These are phyloP conservation scores for Williopsis jadinii DNA, from an alignment of 1,139 yeast genomes.

Conservation along the genomic window DNA sequence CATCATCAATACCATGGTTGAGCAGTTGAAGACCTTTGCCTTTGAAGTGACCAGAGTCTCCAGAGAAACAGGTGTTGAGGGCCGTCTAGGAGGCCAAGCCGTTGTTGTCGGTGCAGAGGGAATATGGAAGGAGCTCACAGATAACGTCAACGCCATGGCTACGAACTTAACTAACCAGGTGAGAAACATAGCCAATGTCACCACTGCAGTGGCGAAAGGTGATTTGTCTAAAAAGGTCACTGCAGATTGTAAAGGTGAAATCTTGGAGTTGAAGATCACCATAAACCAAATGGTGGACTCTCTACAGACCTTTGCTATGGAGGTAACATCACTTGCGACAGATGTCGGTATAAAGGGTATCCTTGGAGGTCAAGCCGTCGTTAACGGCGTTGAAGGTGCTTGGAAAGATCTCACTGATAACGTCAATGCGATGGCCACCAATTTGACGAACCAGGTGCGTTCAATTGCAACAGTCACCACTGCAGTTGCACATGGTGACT, in stretches of 20 bases:
- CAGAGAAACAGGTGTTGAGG: conserved; percentile 87
- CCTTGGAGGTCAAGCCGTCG: conserved; percentile 87
- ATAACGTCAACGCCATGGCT: conserved; percentile 90
- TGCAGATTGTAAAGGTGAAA: conserved; percentile 87
- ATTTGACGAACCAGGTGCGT: conserved; percentile 82
- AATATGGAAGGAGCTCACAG: conserved; percentile 84
- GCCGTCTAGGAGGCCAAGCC: conserved; percentile 86
- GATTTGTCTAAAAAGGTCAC: conserved; percentile 85
- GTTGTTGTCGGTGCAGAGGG: conserved; percentile 89
- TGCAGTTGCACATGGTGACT: conserved; percentile 88
- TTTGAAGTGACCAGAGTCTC: conserved; percentile 87
- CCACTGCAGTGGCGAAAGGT: conserved; percentile 91
- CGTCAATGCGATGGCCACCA: conserved; percentile 85
- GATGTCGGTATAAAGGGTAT: conserved; percentile 90
- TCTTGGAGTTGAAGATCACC: conserved; percentile 85
- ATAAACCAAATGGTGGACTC: conserved; percentile 94
- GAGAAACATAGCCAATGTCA: conserved; percentile 86
- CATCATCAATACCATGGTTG: conserved; percentile 85
- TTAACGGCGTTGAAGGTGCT: conserved; percentile 88
- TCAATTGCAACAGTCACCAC: conserved; percentile 88
- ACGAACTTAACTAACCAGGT: conserved; percentile 86
- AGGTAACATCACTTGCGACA: conserved; percentile 78
- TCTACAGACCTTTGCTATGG: conserved; percentile 80
- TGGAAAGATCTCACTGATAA: conserved; percentile 91
- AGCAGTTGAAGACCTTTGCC: conserved; percentile 78